Base-by-base conservation (phyloP, 2,329 filamentous ascomycete genomes). In the Alternaria viburni region DNA sequence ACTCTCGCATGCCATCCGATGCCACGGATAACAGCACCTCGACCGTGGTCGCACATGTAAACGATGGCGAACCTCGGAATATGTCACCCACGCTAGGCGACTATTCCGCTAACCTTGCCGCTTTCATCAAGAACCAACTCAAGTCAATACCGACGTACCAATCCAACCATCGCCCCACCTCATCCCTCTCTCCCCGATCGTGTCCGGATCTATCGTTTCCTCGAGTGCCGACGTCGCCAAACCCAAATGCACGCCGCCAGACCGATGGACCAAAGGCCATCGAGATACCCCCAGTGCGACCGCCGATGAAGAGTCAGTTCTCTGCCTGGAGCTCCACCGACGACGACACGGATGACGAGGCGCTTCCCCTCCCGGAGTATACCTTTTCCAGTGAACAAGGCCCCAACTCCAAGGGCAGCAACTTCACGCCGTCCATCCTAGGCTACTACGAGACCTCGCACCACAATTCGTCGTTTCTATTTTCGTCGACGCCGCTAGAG, bases 251-350 rank as follows among this genome's bases (percentile, higher is more conserved):
- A 30, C 61, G 66, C 49, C 70, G 71, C 23, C 69, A 66, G 5
- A 21, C 59, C 8, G 74, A 74, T 3, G 68, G 67, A 43, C 75
- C 72, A 6, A 62, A 64, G n/a, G 25, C 69, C 17, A 74, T 79
- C 11, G 64, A 69, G 13, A 78, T 79, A 9, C 77, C 77, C 9
- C 70, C 72, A 9, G 57, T 78, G 6, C 71, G 75, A 26, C 75
- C 77, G 30, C 77, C 77, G 3, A 58, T 77, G 57, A 69, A 66
- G 50, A 80, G 77, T 54, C 70, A 73, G 10, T 80, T 80, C 56
- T 80, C 77, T 12, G 77, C 70, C 2, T 80, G 77, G 77, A 80
- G 77, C 62, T 79, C 77, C 4, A 73, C 77, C 2, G 77, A 78
- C 46, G 77, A 79, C 13, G 76, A 74, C 6, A 71, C 65, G 9